Evolutionary conservation across 768 basidiomycete genomes (phyloP), one percentile per base, ranked within the genome.

Genomic region (Symmetrospora coprosmae): DNA sequence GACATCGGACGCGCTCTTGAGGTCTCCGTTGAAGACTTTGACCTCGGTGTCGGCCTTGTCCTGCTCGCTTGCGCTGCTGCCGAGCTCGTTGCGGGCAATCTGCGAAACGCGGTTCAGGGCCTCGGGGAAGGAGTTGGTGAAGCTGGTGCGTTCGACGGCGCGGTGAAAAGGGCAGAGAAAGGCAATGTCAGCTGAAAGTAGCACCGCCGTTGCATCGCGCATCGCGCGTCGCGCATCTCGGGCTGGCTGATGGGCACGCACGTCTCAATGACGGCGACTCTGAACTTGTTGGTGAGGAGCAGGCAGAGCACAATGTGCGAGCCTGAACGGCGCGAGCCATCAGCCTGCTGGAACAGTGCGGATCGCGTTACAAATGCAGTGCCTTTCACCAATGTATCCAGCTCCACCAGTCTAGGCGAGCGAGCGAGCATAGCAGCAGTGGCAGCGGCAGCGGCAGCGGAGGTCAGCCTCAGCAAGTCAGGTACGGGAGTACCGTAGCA

Each of bases 281-380:
- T 86, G 79, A 86, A 99, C 64, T 82, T 77, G 61, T 88, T 81
- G 13, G 89, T 87, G 70, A 86, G 79, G 66, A 94, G 82, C 38
- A 94, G 76, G 47, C 81, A 77, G 62, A 85, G 87, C 65, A 96
- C 82, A 71, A 96, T 84, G 74, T 99, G 94, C 27, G 91, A 92
- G 70, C 90, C 92, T 89, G 71, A 63, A 43, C n/a, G 35, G 33
- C 2, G 31, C 11, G 7, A 46, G 23, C 19, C 2, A 48, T 46
- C 34, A 38, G 35, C 5, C 38, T 56, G 6, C 41, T 30, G 34
- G 7, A 17, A 31, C 13, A 27, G 51, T 45, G 28, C 14, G 11
- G 37, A 40, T 19, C n/a, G n/a, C n/a, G n/a, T n/a, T n/a, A n/a
- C n/a, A n/a, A n/a, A n/a, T n/a, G n/a, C n/a, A n/a, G n/a, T 31